These are phyloP conservation scores for Candida golubevii DNA, from an alignment of 805 yeast species.

Conservation along the genomic window DNA sequence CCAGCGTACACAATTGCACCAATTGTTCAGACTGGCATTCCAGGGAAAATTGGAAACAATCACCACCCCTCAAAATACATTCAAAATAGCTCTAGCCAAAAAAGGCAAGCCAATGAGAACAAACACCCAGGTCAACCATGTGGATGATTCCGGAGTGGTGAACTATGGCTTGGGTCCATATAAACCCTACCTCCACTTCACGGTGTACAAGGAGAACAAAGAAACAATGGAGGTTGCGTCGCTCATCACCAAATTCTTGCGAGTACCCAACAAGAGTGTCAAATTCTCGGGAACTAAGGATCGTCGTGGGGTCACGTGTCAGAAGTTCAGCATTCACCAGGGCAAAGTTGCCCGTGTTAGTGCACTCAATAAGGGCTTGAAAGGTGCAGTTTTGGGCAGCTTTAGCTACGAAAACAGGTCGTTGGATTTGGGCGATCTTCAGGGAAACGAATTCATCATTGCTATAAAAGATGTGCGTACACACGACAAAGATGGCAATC, in stretches of 20 bases:
- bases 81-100: constrained; percentile 56
- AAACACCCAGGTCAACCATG: constrained; percentile 35
- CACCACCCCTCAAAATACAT: constrained; percentile 65
- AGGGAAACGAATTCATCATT: constrained; percentile 85
- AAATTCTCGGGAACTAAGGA: constrained; percentile 95
- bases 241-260: constrained; percentile 64
- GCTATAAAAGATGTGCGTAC: constrained; percentile 71
- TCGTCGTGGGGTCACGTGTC: constrained; percentile 93
- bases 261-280: constrained; percentile 66
- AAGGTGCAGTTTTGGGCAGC: constrained; percentile 77
- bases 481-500: constrained; percentile 20
- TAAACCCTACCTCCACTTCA: constrained; percentile 67
- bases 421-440: constrained; percentile 74
- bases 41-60: constrained; percentile 71
- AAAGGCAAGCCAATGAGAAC: constrained; percentile 33
- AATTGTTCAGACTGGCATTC: constrained; percentile 68
- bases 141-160: constrained; percentile 49
- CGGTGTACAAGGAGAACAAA: constrained; percentile 87
- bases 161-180: constrained; percentile 72
- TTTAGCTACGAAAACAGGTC: constrained; percentile 61
- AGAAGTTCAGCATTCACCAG: constrained; percentile 64
- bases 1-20: constrained; percentile 75
- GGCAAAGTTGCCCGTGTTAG: constrained; percentile 72
- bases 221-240: constrained; percentile 96
- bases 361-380: constrained; percentile 68